phyloP scores from a whole-genome alignment of 176 grass and related monocot genomes.

The Oryza australiensis region DNA sequence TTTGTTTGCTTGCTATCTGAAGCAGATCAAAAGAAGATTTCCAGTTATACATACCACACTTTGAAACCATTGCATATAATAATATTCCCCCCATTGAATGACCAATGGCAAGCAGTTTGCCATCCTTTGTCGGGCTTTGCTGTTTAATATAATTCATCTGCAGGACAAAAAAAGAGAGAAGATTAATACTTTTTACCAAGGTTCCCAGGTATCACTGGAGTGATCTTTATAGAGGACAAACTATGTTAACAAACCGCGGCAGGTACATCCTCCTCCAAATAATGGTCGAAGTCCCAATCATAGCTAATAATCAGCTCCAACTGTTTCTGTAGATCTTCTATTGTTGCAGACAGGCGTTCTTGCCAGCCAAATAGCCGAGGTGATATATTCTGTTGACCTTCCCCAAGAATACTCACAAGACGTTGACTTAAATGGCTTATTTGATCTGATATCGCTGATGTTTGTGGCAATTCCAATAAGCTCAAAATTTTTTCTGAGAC shows the following conservation, averaged over 20 bases:
- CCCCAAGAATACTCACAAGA: slow-evolving; percentile 78
- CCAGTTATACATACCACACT: slow-evolving; percentile 65
- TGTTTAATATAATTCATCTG: slow-evolving; percentile 91
- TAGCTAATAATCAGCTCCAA: slow-evolving; percentile 80
- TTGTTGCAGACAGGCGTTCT: slow-evolving; percentile 65
- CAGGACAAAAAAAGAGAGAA: slow-evolving; percentile 28
- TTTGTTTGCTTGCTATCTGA: background rate
- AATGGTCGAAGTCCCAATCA: slow-evolving; percentile 97
- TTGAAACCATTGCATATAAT: slow-evolving; percentile 83
- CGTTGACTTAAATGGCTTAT: slow-evolving; percentile 79
- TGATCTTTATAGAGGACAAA: slow-evolving; percentile 25
- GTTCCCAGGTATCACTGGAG: slow-evolving; percentile 15
- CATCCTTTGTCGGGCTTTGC: slow-evolving; percentile 67
- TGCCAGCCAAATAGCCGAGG: slow-evolving; percentile 90
- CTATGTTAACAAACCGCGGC: slow-evolving; percentile 71
- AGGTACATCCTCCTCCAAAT: slow-evolving; percentile 92
- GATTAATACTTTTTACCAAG: slow-evolving; percentile 6
- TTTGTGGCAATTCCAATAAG: slow-evolving; percentile 74
- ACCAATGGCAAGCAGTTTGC: slow-evolving; percentile 89
- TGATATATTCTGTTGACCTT: slow-evolving; percentile 75
- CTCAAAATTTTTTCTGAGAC: slow-evolving; percentile 61
- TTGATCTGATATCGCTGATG: slow-evolving; percentile 73
- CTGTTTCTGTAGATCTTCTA: slow-evolving; percentile 94
- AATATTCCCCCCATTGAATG: slow-evolving; percentile 96
- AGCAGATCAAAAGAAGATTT: slow-evolving; percentile 26